Conservation (phyloP, 2,329 filamentous ascomycete species). For the Chrysosporium keratinophilum region DNA sequence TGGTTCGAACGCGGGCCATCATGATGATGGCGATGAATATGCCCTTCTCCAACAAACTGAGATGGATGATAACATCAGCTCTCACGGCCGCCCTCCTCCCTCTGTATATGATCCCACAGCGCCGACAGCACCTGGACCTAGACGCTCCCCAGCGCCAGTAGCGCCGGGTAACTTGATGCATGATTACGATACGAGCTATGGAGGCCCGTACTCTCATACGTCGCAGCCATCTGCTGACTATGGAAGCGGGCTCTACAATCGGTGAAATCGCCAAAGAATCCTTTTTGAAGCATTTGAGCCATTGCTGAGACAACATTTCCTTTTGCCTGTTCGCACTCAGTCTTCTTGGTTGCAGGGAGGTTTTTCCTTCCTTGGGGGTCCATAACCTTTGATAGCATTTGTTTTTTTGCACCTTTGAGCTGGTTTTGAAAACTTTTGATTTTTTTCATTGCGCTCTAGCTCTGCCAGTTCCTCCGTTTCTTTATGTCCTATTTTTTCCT, state of each 20-base stretch:
- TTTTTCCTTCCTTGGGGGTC: not conserved
- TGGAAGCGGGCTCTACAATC: constrained; percentile 7
- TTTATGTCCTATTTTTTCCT: constrained; percentile 1
- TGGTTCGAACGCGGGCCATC: constrained; percentile 30
- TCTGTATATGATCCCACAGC: constrained; percentile 31
- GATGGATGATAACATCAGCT: constrained; percentile 31
- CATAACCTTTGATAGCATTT: not conserved
- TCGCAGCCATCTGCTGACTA: constrained; percentile 10
- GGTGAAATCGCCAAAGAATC: not conserved
- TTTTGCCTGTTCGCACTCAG: not conserved
- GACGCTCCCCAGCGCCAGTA: constrained; percentile 15
- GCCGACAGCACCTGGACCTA: constrained; percentile 2
- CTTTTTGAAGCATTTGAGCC: not conserved
- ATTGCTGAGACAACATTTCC: not conserved
- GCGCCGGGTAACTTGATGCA: constrained; percentile 27
- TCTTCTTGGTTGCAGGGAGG: not conserved
- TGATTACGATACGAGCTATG: constrained; percentile 36
- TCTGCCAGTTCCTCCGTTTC: constrained; percentile 22
- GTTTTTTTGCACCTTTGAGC: not conserved
- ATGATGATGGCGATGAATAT: constrained; percentile 43
- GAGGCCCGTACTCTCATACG: constrained; percentile 27
- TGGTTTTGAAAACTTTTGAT: not conserved
- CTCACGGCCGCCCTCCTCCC: constrained; percentile 28
- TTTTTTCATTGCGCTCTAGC: constrained; percentile 4
- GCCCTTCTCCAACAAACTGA: constrained; percentile 42